Base-by-base conservation (phyloP, 768 basidiomycete species). In the Boletus subcaerulescens region DNA sequence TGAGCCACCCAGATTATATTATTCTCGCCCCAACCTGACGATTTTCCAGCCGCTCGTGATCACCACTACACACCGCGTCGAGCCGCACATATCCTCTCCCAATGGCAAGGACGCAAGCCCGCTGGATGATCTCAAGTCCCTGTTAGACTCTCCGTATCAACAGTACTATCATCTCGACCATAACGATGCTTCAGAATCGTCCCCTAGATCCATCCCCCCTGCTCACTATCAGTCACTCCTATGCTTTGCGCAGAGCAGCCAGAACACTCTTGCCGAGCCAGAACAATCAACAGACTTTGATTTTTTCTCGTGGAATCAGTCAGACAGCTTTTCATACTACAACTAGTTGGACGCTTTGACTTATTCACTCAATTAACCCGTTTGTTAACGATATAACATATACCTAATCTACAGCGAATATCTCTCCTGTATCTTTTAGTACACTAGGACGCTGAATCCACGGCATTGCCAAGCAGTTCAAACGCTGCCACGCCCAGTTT, bases 401-500 rank as follows among this genome's bases (percentile, higher is more conserved):
- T 14, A 38, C 32, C 48, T 55, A 62, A 67, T 59, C 46, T 47
- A 45, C 56, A 32, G 11, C 48, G 29, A 8, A 13, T 17, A 17
- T 4, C n/a, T 4, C n/a, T 26, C 52, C 17, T 64, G 65, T 67
- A 64, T 57, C 45, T 5, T 48, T 11, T 53, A 53, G 40, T 46
- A 52, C 40, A 29, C 44, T 41, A 41, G 33, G 31, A 3, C 48
- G 20, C 22, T n/a, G 38, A 51, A 63, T 46, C 54, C n/a, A 64
- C 52, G 8, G 9, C 17, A 22, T 24, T 22, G 40, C 43, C 56
- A 18, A 80, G 64, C 12, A 71, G 76, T 60, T 82, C 76, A 56
- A 85, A 85, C 13, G 81, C 83, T 44, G 61, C 65, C 5, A 81
- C 73, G 8, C 84, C 83, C 56, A 82, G 68, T 57, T 76, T 79